Evolutionary conservation across 2,329 filamentous ascomycete species (phyloP).

Genomic region (Trichophaea hybrida): DNA sequence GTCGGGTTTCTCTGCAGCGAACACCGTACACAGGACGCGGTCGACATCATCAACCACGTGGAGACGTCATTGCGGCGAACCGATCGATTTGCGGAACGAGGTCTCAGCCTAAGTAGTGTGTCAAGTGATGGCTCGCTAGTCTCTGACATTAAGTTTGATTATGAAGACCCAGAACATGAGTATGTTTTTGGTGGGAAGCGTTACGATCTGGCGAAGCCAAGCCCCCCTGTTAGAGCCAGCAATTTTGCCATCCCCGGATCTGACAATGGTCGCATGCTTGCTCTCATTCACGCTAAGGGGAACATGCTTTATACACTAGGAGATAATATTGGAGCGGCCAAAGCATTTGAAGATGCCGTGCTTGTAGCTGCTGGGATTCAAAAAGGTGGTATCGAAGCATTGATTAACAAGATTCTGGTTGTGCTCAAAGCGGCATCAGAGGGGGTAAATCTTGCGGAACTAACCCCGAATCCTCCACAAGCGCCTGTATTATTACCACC

Average conservation of each 20-base stretch:
- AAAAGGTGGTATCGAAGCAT: constrained; percentile 54
- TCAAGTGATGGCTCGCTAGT: constrained; percentile 13
- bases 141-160: constrained; percentile 18
- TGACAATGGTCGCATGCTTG: constrained; percentile 84
- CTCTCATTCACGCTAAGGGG: constrained; percentile 93
- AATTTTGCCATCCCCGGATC: constrained; percentile 62
- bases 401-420: constrained; percentile 63
- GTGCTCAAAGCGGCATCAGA: constrained; percentile 45
- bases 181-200: background rate
- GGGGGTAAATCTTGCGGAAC: constrained; percentile 29
- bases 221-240: constrained; percentile 7
- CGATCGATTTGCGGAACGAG: constrained; percentile 8
- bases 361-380: constrained; percentile 66
- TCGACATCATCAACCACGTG: constrained; percentile 73
- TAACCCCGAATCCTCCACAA: constrained; percentile 28
- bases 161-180: constrained; percentile 9
- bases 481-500: constrained; percentile 64
- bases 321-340: constrained; percentile 63
- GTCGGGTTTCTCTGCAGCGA: constrained; percentile 73
- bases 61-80: constrained; percentile 53
- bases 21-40: constrained; percentile 68
- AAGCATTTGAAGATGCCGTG: constrained; percentile 88
- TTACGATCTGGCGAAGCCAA: constrained; percentile 4
- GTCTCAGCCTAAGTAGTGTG: constrained; percentile 12
- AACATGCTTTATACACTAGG: constrained; percentile 91